Base-by-base conservation (phyloP, 495 filamentous ascomycete species). In the Penicilliopsis zonata region DNA sequence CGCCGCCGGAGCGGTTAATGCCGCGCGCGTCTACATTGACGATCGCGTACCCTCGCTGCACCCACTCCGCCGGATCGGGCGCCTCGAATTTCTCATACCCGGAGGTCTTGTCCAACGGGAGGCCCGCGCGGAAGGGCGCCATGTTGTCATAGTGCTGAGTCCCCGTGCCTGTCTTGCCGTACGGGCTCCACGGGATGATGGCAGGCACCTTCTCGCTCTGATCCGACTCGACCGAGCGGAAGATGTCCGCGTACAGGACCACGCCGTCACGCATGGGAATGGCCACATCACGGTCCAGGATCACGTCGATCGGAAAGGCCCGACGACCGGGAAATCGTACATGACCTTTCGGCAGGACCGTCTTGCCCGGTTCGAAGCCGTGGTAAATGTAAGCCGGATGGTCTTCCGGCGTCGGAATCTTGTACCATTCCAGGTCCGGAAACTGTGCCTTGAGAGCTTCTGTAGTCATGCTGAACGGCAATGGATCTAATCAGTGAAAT, bases 1-100 rank as follows among this genome's bases (percentile, higher is more conserved):
- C 17, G 0, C 61, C 59, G 9, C 60, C 56, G 0, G 51, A 57
- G 25, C 58, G 24, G 0, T 38, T 44, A 0, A 41, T 18, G 2
- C 61, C 63, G 5, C 63, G 38, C 13, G 53, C 44, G 43, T 65
- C 60, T 0, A 50, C 42, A 22, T 60, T 45, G 6, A 68, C 49
- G 30, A 65, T 34, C 0, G 55, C 59, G 37, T 65, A 65, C 0
- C 61, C 63, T n/a, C 53, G 23, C 1, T 31, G 23, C 8, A 37
- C 44, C 56, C 60, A 68, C 13, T 53, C 53, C 0, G 50, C 57
- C 0, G 61, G 61, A 34, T 65, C 53, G 5, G 54, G 53, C 1
- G 46, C 59, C 33, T 68, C 63, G 41, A 63, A 68, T 6, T 39
- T 55, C 30, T 57, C 53, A 24, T 39, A 46, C 17, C 43, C 47